Conservation (phyloP, 495 filamentous ascomycete genomes). For the Penicillium flavigenum region DNA sequence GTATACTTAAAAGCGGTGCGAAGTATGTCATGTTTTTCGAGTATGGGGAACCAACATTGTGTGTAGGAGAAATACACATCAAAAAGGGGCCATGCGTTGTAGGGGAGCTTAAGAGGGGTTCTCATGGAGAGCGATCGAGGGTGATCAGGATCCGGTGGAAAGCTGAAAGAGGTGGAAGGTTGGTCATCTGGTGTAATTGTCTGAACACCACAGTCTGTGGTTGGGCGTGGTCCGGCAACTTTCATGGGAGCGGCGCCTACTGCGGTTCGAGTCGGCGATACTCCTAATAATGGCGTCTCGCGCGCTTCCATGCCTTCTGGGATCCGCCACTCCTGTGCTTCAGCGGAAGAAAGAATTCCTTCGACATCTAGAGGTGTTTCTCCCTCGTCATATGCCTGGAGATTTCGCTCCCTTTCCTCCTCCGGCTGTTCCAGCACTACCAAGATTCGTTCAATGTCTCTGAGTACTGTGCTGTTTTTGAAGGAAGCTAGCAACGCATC, state of each 20-base stretch:
- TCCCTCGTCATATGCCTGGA: constrained; percentile 25
- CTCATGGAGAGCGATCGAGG: constrained; percentile 18
- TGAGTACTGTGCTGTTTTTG: constrained; percentile 53
- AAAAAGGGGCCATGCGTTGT: constrained; percentile 57
- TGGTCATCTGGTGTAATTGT: constrained; percentile 12
- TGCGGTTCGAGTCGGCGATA: constrained; percentile 36
- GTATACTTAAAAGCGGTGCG: constrained; percentile 48
- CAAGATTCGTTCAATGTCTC: constrained; percentile 53
- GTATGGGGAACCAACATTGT: constrained; percentile 70
- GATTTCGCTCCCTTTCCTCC: constrained; percentile 33
- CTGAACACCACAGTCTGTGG: constrained; percentile 32
- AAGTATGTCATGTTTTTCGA: constrained; percentile 65
- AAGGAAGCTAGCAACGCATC: constrained; percentile 52
- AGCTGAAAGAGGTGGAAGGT: constrained; percentile 9
- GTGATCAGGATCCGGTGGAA: constrained; percentile 10
- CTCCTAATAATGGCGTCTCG: constrained; percentile 24
- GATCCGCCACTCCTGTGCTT: constrained; percentile 42
- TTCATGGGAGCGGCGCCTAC: constrained; percentile 22
- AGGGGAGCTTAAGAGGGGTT: constrained; percentile 35
- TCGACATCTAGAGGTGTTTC: constrained; percentile 41
- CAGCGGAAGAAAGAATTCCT: constrained; percentile 35
- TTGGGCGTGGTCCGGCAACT: constrained; percentile 14
- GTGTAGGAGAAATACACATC: constrained; percentile 75
- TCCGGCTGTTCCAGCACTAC: constrained; percentile 45
- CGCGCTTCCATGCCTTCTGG: constrained; percentile 30